phyloP scores from a whole-genome alignment of 1,284 basidiomycete genomes.

The Gomphus sp. region DNA sequence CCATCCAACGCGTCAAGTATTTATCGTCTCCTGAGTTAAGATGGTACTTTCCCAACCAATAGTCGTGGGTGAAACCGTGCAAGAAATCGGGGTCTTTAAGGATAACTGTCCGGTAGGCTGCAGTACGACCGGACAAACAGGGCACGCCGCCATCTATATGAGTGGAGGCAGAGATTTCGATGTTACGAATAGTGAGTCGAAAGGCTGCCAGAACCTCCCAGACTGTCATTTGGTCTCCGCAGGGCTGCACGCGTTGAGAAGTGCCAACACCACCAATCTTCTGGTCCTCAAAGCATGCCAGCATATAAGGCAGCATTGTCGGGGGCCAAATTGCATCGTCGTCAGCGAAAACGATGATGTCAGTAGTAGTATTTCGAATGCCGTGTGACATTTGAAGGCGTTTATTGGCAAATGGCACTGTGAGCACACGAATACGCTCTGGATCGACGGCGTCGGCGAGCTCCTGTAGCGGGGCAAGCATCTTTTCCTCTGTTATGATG shows the following conservation, averaged over 20 bases:
- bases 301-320: constrained; percentile 72
- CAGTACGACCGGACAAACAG: constrained; percentile 85
- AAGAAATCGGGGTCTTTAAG: constrained; percentile 89
- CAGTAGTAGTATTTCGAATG: constrained; percentile 80
- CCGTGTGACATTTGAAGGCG: constrained; percentile 89
- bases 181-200: constrained; percentile 84
- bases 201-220: constrained; percentile 93
- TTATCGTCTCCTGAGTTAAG: constrained; percentile 91
- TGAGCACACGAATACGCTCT: constrained; percentile 73
- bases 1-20: constrained; percentile 94
- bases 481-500: constrained; percentile 89
- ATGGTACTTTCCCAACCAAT: constrained; percentile 88
- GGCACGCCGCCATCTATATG: constrained; percentile 90
- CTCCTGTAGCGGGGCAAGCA: constrained; percentile 78
- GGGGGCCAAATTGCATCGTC: constrained; percentile 94
- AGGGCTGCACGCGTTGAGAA: constrained; percentile 78
- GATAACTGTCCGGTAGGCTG: constrained; percentile 87
- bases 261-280: constrained; percentile 88
- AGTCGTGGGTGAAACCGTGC: constrained; percentile 88
- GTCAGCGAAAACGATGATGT: constrained; percentile 93
- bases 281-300: constrained; percentile 92
- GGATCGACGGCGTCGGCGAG: constrained; percentile 83
- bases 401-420: constrained; percentile 89
- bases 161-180: constrained; percentile 81
- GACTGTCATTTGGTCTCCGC: constrained; percentile 72